Base-by-base conservation (phyloP, 2,329 filamentous ascomycete species). In the Cercospora zeae-maydis region DNA sequence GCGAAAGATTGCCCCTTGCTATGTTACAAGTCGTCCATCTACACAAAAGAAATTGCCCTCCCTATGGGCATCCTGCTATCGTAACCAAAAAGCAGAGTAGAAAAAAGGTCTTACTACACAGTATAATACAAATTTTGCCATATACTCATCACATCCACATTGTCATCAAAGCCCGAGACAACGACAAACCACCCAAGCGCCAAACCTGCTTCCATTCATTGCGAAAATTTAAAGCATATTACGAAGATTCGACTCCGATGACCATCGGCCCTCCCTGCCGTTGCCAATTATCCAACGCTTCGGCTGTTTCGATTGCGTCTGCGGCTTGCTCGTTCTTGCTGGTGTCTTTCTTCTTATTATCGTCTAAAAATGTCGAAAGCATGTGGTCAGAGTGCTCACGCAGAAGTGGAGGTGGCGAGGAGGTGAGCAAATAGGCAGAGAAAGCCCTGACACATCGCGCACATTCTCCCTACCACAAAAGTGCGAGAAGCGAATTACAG, bases 371-470 rank as follows among this genome's bases (percentile, higher is more conserved):
- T 21, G 27, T 34, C 27, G 39, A 34, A 39, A 33, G 10, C 4
- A 33, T 60, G 62, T 59, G 54, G 57, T 60, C 58, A 63, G 58
- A 60, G 57, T 59, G 57, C 57, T 49, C 61, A 53, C 37, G 27
- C 16, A 21, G 33, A 24, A 58, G 19, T 16, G 16, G 14, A 21
- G 7, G 6, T 14, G 57, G 5, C 3, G n/a, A 49, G 47, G 37
- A 11, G 24, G 47, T 37, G 54, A 42, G 39, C 36, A 52, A 56
- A 52, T 51, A 51, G 31, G 33, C 24, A 61, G 42, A 55, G 42
- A 42, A 63, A 63, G 51, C 62, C 62, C 62, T 63, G 58, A 63
- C 62, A 56, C 62, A 63, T 51, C 27, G 30, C n/a, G 33, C 57
- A 47, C 58, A 42, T 33, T 16, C 36, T 39, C 24, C 27, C 52